Evolutionary conservation across 1,139 yeast genomes (phyloP), one percentile per base, ranked within the genome.

Genomic region (Debaryomyces subglobosus): DNA sequence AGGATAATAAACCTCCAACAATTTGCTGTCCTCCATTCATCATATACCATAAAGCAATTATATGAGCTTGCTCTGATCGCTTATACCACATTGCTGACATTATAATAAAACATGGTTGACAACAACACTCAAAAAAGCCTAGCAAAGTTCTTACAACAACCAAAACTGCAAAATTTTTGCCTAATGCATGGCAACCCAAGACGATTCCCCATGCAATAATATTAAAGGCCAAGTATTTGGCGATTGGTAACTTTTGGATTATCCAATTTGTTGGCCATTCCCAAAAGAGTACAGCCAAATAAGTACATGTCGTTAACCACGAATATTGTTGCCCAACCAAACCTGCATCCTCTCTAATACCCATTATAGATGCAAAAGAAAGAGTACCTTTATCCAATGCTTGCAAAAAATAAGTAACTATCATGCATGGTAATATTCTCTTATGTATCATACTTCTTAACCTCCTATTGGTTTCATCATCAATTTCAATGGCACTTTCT

Each of bases 301-400:
- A 82, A 52, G 82, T 82, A 0, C 82, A 72, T 6, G 83, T 69
- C 30, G 82, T 85, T n/a, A 76, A 73, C 85, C 85, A 81, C 5
- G 81, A 67, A 58, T 81, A 82, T 66, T 71, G 71, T 43, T 71
- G 64, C 27, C 84, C 84, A 6, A 73, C 53, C 48, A 79, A 64
- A 4, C 34, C 23, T 2, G 24, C 46, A 48, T 74, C 81, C 5
- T 60, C 62, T 53, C 78, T 64, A 34, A 85, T 69, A 1, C 88
- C 89, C 69, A 84, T 71, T 46, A 85, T 76, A 0, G 89, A 76
- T 6, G 89, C 88, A 51, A 77, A 79, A 13, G 84, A 70, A 33
- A 76, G 80, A 5, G 87, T 68, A 16, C 75, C 65, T 60, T 86
- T 86, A 63, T 86, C 92, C 83, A 85, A 81, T 51, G 78, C 83